Percentiles rank a stretch among this genome's conserved stretches.
Conservation (phyloP, 768 basidiomycete genomes). For the Amanita inopinata region DNA sequence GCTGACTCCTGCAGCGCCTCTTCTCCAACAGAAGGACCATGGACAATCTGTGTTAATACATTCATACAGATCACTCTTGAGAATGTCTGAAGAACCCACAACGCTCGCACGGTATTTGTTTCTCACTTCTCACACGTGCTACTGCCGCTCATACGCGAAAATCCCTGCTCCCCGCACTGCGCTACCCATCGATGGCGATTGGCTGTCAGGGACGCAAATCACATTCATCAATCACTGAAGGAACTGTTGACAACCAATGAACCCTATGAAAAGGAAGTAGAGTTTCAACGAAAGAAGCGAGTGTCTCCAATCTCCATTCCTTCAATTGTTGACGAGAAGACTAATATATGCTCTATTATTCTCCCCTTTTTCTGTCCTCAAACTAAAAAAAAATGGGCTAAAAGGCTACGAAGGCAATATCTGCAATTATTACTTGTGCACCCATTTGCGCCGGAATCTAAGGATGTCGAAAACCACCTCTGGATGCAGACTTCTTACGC, state of each 20-base stretch:
- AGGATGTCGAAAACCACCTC: slow-evolving; percentile 72
- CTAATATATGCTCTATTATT: too few species aligned
- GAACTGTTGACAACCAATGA: slow-evolving; percentile 63
- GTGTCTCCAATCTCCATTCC: slow-evolving; percentile 18
- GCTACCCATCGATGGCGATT: slow-evolving; percentile 7
- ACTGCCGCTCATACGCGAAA: slow-evolving; percentile 1
- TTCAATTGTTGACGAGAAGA: too few species aligned
- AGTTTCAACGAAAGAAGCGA: slow-evolving; percentile 80
- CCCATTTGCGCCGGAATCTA: slow-evolving; percentile 62
- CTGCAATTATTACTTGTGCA: slow-evolving; percentile 59
- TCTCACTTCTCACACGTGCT: slow-evolving; percentile 5
- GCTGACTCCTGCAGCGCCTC: slow-evolving; percentile 4
- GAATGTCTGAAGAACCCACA: slow-evolving; percentile 36
- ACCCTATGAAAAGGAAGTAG: slow-evolving; percentile 81
- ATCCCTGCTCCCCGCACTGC: too few species aligned
- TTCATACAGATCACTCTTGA: slow-evolving; percentile 15
- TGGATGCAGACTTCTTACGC: slow-evolving; percentile 92
- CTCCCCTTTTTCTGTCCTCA: slow-evolving; percentile 12
- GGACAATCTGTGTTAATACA: slow-evolving; percentile 19
- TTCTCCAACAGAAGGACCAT: slow-evolving; percentile 19
- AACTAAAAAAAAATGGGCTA: slow-evolving; percentile 25
- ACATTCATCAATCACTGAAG: slow-evolving; percentile 64
- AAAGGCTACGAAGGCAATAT: slow-evolving; percentile 56
- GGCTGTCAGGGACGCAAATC: slow-evolving; percentile 63
- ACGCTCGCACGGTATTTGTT: slow-evolving; percentile 32